Evolutionary conservation across 78 protist genomes (phyloP).

Genomic region (Polysphondylium violaceum): DNA sequence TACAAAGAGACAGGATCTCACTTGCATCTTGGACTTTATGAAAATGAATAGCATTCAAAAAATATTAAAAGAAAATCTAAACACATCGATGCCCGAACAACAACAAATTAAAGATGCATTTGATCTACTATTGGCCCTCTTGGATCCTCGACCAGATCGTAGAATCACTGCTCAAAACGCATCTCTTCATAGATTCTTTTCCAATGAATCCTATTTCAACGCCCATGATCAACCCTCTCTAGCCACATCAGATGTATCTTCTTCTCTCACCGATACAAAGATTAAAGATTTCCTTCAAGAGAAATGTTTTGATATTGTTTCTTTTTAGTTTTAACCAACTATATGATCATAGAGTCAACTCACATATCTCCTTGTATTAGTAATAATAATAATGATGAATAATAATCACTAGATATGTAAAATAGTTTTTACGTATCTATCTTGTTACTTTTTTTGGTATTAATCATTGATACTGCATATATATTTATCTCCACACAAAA

Average conservation of each 20-base stretch:
- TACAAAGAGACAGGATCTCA: not conserved
- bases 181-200: conserved; percentile 21
- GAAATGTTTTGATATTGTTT: too few relatives aligned
- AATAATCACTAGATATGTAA: too few relatives aligned
- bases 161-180: conserved; percentile 28
- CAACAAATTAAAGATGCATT: not conserved
- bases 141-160: conserved; percentile 21
- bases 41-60: not conserved
- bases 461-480: too few relatives aligned
- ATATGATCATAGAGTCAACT: too few relatives aligned
- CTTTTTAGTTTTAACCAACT: too few relatives aligned
- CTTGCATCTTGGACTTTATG: too few relatives aligned
- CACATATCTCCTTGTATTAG: too few relatives aligned
- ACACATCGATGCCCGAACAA: conserved; percentile 1
- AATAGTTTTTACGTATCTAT: too few relatives aligned
- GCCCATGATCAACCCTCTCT: not conserved
- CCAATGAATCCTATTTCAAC: conserved; percentile 22
- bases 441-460: too few relatives aligned
- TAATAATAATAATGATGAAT: too few relatives aligned
- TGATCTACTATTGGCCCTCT: not conserved
- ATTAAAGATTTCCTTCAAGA: conserved; percentile 42
- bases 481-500: too few relatives aligned
- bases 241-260: conserved; percentile 24
- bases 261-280: conserved; percentile 54
- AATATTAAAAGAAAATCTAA: not conserved